Evolutionary conservation across 2,329 filamentous ascomycete genomes (phyloP), one percentile per base, ranked within the genome.

Genomic region (Sphaerostilbella broomeana): DNA sequence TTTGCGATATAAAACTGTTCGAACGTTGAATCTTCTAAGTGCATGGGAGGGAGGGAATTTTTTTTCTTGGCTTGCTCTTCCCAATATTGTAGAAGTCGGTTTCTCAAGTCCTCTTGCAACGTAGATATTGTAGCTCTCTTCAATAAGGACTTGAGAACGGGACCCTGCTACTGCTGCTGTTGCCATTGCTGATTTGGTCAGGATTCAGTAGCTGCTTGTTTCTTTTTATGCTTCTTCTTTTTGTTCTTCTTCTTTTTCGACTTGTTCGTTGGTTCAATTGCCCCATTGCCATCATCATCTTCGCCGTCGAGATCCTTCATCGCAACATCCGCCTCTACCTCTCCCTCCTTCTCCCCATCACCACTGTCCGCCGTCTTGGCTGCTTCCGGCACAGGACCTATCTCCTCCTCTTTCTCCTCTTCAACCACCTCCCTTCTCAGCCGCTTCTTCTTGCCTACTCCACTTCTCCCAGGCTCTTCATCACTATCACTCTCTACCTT

Each of bases 371-470:
- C 47, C n/a, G n/a, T n/a, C n/a, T n/a, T n/a, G n/a, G n/a, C n/a
- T n/a, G n/a, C n/a, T n/a, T n/a, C n/a, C n/a, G n/a, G n/a, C n/a
- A n/a, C n/a, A n/a, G n/a, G n/a, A n/a, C n/a, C n/a, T n/a, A n/a
- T n/a, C n/a, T n/a, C n/a, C 19, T 11, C 18, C 5, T n/a, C 15
- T 9, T 16, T 27, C 5, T 8, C 16, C 9, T 38, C 16, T n/a
- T n/a, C n/a, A n/a, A n/a, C n/a, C 58, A 53, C 16, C 43, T 46
- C 49, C 48, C 35, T 35, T 31, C 25, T 47, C 19, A 50, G 47
- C 46, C 58, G 55, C 51, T 66, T 66, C 40, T 57, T 55, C 51
- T 58, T 63, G 2, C 63, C 64, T 3, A 67, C 30, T 32, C 53
- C 60, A 38, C 61, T 61, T 35, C 64, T 49, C 6, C 64, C 63